These are phyloP conservation scores for Recurvomyces mirabilis DNA, from an alignment of 495 filamentous ascomycete genomes.

Conservation along the genomic window DNA sequence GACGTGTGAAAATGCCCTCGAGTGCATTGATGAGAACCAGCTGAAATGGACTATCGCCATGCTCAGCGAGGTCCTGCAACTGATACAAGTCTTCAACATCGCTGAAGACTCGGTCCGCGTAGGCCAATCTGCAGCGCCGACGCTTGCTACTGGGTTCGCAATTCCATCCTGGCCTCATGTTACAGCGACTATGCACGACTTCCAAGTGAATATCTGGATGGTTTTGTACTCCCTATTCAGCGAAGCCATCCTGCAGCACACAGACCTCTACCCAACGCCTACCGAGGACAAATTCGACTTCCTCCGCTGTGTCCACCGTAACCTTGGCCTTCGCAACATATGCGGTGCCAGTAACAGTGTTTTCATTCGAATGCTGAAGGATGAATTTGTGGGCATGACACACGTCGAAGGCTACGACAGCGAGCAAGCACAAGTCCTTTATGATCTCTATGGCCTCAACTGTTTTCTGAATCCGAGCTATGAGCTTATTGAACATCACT, in stretches of 20 bases:
- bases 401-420: constrained; percentile 35
- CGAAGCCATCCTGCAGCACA: constrained; percentile 59
- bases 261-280: constrained; percentile 46
- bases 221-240: constrained; percentile 64
- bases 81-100: constrained; percentile 67
- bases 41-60: constrained; percentile 57
- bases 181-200: constrained; percentile 51
- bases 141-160: constrained; percentile 32
- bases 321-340: constrained; percentile 72
- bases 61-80: constrained; percentile 50
- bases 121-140: constrained; percentile 44
- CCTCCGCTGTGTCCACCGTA: constrained; percentile 67
- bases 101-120: constrained; percentile 73
- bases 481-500: constrained; percentile 57
- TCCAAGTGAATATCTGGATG: constrained; percentile 81
- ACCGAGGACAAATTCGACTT: constrained; percentile 62
- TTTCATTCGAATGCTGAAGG: constrained; percentile 78
- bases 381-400: constrained; percentile 44
- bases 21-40: constrained; percentile 72
- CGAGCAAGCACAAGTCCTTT: constrained; percentile 79
- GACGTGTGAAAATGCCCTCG: constrained; percentile 53
- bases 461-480: constrained; percentile 56
- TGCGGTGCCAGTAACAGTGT: constrained; percentile 77
- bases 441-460: constrained; percentile 75
- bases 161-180: constrained; percentile 47